These are phyloP conservation scores for Wickerhamomyces chambardii DNA, from an alignment of 805 yeast species.

Conservation along the genomic window DNA sequence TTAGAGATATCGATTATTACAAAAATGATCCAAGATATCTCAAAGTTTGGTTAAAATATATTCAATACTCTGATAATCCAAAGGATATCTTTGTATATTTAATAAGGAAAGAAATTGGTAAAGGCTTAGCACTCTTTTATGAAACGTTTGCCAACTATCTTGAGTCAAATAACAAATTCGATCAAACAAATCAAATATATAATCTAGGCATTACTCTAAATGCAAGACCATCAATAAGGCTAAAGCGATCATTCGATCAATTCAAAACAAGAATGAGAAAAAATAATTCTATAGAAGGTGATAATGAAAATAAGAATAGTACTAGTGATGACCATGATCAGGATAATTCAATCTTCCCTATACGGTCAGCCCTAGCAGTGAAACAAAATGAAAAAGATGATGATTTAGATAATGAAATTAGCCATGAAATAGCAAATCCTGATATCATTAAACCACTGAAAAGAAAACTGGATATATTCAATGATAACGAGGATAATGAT, in stretches of 20 bases:
- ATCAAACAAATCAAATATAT: slow-evolving; percentile 53
- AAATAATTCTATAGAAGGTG: too few species aligned
- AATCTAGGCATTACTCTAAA: slow-evolving; percentile 43
- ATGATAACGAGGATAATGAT: slow-evolving; percentile 8
- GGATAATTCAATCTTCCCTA: slow-evolving; percentile 26
- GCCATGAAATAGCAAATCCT: slow-evolving; percentile 5
- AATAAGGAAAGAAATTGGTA: slow-evolving; percentile 65
- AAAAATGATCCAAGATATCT: slow-evolving; percentile 79
- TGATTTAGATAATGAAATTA: too few species aligned
- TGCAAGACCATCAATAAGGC: slow-evolving; percentile 58
- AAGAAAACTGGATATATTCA: slow-evolving; percentile 12
- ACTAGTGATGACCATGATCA: too few species aligned
- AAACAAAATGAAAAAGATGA: slow-evolving; percentile 13
- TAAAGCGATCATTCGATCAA: slow-evolving; percentile 31
- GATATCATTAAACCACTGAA: too few species aligned
- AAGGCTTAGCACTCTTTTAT: slow-evolving; percentile 56
- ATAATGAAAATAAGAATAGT: too few species aligned
- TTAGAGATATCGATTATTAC: slow-evolving; percentile 57
- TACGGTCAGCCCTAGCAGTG: slow-evolving; percentile 25
- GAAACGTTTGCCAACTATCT: slow-evolving; percentile 67
- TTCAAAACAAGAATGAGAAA: slow-evolving; percentile 36
- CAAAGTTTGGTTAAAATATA: slow-evolving; percentile 74
- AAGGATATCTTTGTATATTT: slow-evolving; percentile 64
- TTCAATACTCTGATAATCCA: slow-evolving; percentile 59
- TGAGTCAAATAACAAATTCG: slow-evolving; percentile 36